A percentile compares a stretch with the other conserved stretches of the same genome.
Evolutionary conservation across 2,329 filamentous ascomycete species (phyloP).

Genomic region (Aspergillus jensenii): DNA sequence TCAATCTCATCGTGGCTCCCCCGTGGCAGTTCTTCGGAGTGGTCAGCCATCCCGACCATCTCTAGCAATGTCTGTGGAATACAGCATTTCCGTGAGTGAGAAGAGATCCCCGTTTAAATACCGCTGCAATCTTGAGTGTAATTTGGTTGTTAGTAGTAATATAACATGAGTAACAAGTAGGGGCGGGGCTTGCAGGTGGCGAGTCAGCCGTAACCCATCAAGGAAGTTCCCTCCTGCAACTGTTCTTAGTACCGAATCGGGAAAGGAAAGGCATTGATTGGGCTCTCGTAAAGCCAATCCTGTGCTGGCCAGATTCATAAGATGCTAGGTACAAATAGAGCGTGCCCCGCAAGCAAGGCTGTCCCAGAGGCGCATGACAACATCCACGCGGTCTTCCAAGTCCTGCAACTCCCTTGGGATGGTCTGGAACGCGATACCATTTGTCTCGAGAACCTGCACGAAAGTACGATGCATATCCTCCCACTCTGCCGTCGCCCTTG

Average conservation of each 20-base stretch:
- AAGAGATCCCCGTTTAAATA: no score
- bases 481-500: not conserved
- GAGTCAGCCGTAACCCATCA: not conserved
- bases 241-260: not conserved
- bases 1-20: not conserved
- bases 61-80: no score
- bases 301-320: no score
- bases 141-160: no score
- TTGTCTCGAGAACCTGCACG: not conserved
- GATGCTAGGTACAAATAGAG: not conserved
- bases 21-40: not conserved
- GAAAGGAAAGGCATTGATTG: not conserved
- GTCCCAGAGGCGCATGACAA: not conserved
- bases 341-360: not conserved
- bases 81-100: no score
- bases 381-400: not conserved
- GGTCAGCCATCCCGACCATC: not conserved
- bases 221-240: not conserved
- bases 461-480: not conserved
- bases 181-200: no score
- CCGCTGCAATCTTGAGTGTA: no score
- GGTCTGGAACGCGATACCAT: not conserved
- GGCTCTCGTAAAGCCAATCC: no score
- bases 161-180: no score
- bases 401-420: not conserved